phyloP scores from a whole-genome alignment of 495 filamentous ascomycete species.

The Penicillium dipodomyicola region DNA sequence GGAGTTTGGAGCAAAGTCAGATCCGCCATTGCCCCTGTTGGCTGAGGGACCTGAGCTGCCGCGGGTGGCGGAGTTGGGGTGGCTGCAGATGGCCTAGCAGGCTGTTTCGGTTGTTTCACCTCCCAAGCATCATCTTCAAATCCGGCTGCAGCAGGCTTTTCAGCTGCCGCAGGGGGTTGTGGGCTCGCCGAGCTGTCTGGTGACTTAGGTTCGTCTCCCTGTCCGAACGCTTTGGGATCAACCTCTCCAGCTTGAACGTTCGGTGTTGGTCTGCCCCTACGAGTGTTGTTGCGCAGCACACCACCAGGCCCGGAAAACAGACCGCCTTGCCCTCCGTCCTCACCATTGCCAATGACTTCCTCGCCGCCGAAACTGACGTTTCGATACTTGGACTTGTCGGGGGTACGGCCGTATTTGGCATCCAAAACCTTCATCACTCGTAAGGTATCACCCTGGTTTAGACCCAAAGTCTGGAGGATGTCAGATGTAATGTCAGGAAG shows the following conservation, averaged over 20 bases:
- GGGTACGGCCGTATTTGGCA: slow-evolving; percentile 67
- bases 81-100: slow-evolving; percentile 30
- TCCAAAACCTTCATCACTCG: slow-evolving; percentile 91
- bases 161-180: slow-evolving; percentile 40
- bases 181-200: slow-evolving; percentile 44
- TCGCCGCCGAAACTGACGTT: slow-evolving; percentile 62
- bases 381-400: slow-evolving; percentile 55
- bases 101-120: slow-evolving; percentile 81
- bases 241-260: slow-evolving; percentile 78
- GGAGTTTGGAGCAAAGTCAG: slow-evolving; percentile 73
- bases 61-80: slow-evolving; percentile 37
- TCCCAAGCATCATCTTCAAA: slow-evolving; percentile 99
- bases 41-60: slow-evolving; percentile 40
- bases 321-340: slow-evolving; percentile 59
- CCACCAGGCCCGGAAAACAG: slow-evolving; percentile 92
- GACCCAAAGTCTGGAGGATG: slow-evolving; percentile 76
- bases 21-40: slow-evolving; percentile 74
- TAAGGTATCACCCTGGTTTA: slow-evolving; percentile 95
- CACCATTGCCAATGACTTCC: slow-evolving; percentile 51
- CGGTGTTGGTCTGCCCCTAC: slow-evolving; percentile 85
- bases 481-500: slow-evolving; percentile 81
- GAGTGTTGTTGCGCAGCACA: slow-evolving; percentile 86
- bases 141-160: slow-evolving; percentile 54
- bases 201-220: slow-evolving; percentile 49
- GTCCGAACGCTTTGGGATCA: slow-evolving; percentile 80